These are phyloP conservation scores for Toxicodendron radicans DNA, from an alignment of 345 rosid genomes.

Conservation along the genomic window DNA sequence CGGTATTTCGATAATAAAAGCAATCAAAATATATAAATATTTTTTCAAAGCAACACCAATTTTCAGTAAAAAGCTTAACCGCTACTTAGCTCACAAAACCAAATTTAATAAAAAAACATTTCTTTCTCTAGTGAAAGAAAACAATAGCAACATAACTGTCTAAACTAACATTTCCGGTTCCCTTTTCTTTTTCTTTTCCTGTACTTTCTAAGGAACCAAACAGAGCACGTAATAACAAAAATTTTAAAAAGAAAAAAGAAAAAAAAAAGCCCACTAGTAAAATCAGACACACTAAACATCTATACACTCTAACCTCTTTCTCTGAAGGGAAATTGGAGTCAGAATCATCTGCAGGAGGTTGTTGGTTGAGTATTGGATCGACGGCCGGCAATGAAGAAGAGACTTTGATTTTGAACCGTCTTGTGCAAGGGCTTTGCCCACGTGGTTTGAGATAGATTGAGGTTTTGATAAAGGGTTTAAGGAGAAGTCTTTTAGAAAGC, in stretches of 20 bases:
- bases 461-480: conserved; percentile 29
- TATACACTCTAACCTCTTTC: conserved; percentile 46
- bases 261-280: neutral
- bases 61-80: neutral
- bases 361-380: conserved; percentile 26
- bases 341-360: conserved; percentile 10
- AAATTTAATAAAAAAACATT: neutral
- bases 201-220: conserved; percentile 9
- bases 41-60: neutral
- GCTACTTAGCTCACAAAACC: neutral
- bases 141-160: neutral
- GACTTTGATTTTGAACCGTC: conserved; percentile 22
- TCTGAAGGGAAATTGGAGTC: conserved; percentile 15
- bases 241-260: no score
- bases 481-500: conserved; percentile 20
- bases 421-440: conserved; percentile 2
- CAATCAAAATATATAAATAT: neutral
- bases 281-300: neutral
- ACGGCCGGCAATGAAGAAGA: conserved; percentile 33
- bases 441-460: conserved; percentile 22
- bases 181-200: neutral
- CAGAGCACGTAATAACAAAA: neutral
- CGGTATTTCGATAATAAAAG: no score
- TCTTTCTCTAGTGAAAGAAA: neutral
- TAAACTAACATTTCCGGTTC: neutral